Percentiles rank a stretch among this genome's conserved stretches.
Conservation (phyloP, 306 rosid genomes). For the Phaseolus lunatus region DNA sequence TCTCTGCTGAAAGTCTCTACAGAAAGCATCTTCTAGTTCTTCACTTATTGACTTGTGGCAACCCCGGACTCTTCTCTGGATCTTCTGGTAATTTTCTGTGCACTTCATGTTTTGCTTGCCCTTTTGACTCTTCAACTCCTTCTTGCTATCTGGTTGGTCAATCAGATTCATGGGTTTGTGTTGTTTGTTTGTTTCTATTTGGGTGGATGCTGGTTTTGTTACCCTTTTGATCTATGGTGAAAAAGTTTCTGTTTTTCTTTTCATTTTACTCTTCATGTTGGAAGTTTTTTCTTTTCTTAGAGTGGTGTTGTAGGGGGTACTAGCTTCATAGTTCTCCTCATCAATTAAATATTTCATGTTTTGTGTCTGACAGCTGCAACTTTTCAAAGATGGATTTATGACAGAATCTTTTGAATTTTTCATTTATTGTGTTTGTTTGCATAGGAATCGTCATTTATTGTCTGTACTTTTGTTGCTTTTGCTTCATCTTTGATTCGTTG, state of each 20-base stretch:
- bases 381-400: slow-evolving; percentile 1
- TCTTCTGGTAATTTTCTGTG: slow-evolving; percentile 32
- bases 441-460: background rate
- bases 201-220: background rate
- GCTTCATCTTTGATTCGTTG: background rate
- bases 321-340: background rate
- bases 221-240: background rate
- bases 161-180: background rate
- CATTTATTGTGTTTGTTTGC: background rate
- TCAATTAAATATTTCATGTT: background rate
- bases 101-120: background rate
- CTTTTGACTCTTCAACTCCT: slow-evolving; percentile 13
- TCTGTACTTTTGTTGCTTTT: background rate
- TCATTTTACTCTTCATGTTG: background rate
- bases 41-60: slow-evolving; percentile 25
- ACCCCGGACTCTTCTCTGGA: slow-evolving; percentile 21
- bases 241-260: background rate
- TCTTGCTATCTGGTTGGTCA: background rate
- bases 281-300: background rate
- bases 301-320: background rate
- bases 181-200: background rate
- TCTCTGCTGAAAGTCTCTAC: slow-evolving; percentile 4
- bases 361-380: background rate
- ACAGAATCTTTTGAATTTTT: background rate
- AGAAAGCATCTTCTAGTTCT: background rate